Base-by-base conservation (phyloP, 2,329 filamentous ascomycete genomes). In the Triangularia verruculosa region DNA sequence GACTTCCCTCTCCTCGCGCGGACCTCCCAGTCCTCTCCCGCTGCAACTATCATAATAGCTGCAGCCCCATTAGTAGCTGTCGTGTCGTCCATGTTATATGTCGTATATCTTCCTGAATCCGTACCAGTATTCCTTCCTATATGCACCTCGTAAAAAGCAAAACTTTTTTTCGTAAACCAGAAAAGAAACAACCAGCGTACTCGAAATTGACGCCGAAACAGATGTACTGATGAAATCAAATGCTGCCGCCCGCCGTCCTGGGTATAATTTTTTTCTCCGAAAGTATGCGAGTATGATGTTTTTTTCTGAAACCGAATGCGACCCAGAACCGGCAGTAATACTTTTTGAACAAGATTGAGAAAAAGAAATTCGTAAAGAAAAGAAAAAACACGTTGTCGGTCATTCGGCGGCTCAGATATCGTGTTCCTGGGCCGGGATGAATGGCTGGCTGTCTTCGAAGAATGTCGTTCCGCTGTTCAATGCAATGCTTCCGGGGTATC, bases 401-500 rank as follows among this genome's bases (percentile, higher is more conserved):
- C 25, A 20, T 59, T 27, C 34, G 57, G 25, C 25, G 57, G 34
- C 39, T 27, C 43, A 32, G 22, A 20, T 22, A 27, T 20, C 39
- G 51, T 24, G 53, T 27, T 30, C 13, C 12, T 47, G 24, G 54
- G 30, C 28, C 22, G 43, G 43, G 20, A 52, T n/a, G 43, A 65
- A 28, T 53, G 24, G 54, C 27, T 47, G 51, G 59, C n/a, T 51
- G 53, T 56, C 43, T n/a, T 56, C 53, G 53, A 30, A 62, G 58
- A 64, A 59, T 20, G 34, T 43, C 15, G 20, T 30, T 54, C 54
- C 63, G 47, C 60, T 60, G 60, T 52, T 57, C 64, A 64, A 69
- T 66, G 64, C 65, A 69, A 66, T 66, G 67, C 64, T 68, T 62
- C 63, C 61, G 63, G 68, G 70, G 70, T 70, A 71, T 71, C 69